Base-by-base conservation (phyloP, 805 yeast species). In the Hanseniaspora nectarophila region DNA sequence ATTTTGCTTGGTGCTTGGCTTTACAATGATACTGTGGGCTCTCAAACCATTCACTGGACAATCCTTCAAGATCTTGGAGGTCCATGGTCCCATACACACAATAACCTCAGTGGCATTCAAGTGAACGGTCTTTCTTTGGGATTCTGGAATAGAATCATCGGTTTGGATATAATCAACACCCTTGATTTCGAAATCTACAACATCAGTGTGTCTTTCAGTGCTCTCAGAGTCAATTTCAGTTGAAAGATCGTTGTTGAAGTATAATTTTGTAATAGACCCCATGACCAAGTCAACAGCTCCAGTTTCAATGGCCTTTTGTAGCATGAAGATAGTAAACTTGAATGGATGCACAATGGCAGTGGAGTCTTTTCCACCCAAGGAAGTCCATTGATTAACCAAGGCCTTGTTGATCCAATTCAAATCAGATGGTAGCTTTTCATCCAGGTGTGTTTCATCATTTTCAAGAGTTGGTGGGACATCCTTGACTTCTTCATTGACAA, bases 301-400 rank as follows among this genome's bases (percentile, higher is more conserved):
- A 1, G 82, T 70, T 57, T 83, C 87, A 58, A 84, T 77, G 45
- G 95, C 94, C 61, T 85, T 82, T 57, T 79, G 77, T 56, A 90
- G 68, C 10, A 90, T 71, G 62, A 77, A 85, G 51, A 82, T 83
- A n/a, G 97, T 90, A 67, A 92, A 89, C 62, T 82, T 82, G 68
- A 83, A 87, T 2, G 98, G 97, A 63, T 90, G 97, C 5, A 92
- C 95, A 67, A 92, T 97, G 0, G 97, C 97, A 1, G 97, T 90
- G 13, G 94, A 80, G 55, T 82, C 89, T 29, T 77, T 75, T 21
- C 85, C 90, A 29, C 97, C 97, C 47, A 90, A 67, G 8, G 78
- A 74, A 1, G 89, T 79, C 81, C 95, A 87, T 53, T 76, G 81
- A 54, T 73, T 74, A 7, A 90, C 80, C 26, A 82, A 63, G 4